Base-by-base conservation (phyloP, 2,329 filamentous ascomycete genomes). In the Purpureocillium takamizusanense region DNA sequence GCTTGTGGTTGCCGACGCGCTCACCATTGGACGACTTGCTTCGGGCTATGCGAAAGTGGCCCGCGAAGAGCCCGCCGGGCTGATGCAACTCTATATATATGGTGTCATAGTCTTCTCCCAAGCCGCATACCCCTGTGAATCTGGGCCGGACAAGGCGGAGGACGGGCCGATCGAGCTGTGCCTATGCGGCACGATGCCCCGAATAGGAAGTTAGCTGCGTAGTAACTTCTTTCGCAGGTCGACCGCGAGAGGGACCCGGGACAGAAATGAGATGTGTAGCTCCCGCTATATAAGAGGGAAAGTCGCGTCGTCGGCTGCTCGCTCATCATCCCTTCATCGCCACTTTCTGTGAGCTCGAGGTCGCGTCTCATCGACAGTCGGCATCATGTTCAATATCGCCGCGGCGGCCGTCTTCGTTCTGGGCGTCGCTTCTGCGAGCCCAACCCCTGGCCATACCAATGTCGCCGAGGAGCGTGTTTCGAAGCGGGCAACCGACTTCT, bases 401-500 rank as follows among this genome's bases (percentile, higher is more conserved):
- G 38, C 41, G 13, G 36, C 39, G 13, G 14, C 47, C 35, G 43
- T 42, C 34, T 39, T 49, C 28, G 13, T 49, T 21, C 32, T 46
- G 36, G 45, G 40, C 16, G 37, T 36, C 31, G 46, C 43, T 16
- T 41, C 45, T 34, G 50, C 51, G 35, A 32, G 38, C 14, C 43
- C 48, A 12, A 35, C 42, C 2, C 36, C 36, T 9, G 33, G 40
- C 36, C 23, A 35, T n/a, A n/a, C n/a, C 28, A 17, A 38, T 39
- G 40, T 28, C 25, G 21, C 31, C 14, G 32, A 40, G 13, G 41
- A 48, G 30, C 36, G 36, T 34, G 18, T 46, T 17, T 31, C 37
- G n/a, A 43, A 44, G 35, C 41, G 43, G 32, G 35, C 44, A 16
- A 54, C 48, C 25, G 53, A 48, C 34, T 67, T 61, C 46, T 67